Evolutionary conservation across 2,329 filamentous ascomycete species (phyloP).

Genomic region (Septoria petroselini): DNA sequence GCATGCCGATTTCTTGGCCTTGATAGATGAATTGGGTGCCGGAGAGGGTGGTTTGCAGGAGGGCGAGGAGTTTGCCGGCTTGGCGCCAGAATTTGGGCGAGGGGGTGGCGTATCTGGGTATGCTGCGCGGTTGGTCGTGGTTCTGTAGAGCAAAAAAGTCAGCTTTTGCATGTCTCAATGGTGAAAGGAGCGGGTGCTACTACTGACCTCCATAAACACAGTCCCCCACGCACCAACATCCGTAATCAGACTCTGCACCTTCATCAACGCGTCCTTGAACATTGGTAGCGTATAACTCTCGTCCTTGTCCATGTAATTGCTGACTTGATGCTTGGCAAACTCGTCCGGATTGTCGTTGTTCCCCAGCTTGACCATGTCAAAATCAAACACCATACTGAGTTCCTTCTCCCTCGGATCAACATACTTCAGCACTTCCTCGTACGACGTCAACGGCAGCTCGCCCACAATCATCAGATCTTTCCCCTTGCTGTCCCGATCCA

Average conservation of each 20-base stretch:
- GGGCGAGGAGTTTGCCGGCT: slow-evolving; percentile 59
- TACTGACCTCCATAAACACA: slow-evolving; percentile 59
- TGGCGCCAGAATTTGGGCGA: slow-evolving; percentile 42
- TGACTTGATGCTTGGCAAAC: slow-evolving; percentile 27
- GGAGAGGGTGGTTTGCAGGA: slow-evolving; percentile 56
- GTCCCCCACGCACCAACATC: slow-evolving; percentile 63
- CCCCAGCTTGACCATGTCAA: slow-evolving; percentile 58
- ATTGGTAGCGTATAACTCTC: slow-evolving; percentile 30
- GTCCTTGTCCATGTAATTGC: slow-evolving; percentile 32
- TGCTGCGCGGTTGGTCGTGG: slow-evolving; percentile 62
- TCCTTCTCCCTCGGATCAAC: slow-evolving; percentile 56
- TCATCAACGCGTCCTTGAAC: slow-evolving; percentile 26
- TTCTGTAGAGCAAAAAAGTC: slow-evolving; percentile 37
- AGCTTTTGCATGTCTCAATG: neutral
- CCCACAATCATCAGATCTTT: slow-evolving; percentile 48
- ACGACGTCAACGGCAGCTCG: slow-evolving; percentile 50
- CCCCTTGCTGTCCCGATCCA: slow-evolving; percentile 31
- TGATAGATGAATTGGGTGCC: slow-evolving; percentile 68
- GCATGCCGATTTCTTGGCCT: slow-evolving; percentile 67
- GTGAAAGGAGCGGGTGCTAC: neutral
- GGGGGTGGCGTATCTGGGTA: slow-evolving; percentile 44
- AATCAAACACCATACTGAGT: slow-evolving; percentile 71
- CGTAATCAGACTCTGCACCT: slow-evolving; percentile 49
- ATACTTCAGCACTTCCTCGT: slow-evolving; percentile 51
- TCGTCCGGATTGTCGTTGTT: slow-evolving; percentile 30